Base-by-base conservation (phyloP, 257 asterid species). In the Plantago major region DNA sequence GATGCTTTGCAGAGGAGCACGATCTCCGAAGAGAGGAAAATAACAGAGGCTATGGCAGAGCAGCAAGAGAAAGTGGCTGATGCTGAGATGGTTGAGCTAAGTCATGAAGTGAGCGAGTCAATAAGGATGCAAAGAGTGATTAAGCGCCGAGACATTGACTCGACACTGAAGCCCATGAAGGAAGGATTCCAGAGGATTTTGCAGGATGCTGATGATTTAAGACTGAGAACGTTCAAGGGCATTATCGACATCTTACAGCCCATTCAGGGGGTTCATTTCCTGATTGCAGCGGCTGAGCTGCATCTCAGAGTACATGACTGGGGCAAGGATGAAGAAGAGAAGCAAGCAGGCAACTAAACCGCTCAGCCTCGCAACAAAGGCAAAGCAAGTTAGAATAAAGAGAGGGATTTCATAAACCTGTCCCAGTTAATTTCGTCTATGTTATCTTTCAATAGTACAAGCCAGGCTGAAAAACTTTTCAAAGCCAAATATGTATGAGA, bases 261-360 rank as follows among this genome's bases (percentile, higher is more conserved):
- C 13, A 42, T 44, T 9, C 87, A 85, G 72, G 80, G 73, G 12
- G 73, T 78, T 5, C 80, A 82, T 62, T 85, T 80, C 80, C 59
- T 85, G 81, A 78, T 85, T 54, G 84, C 89, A 9, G 94, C 85
- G 11, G 77, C 79, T 12, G 87, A 82, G 66, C 66, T 85, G 76
- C 83, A 78, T 10, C 63, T 80, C 68, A 76, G 78, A 64, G 14
- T 80, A 48, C 87, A 82, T 60, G 79, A 82, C 0, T 85, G 85
- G 94, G 87, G 87, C 10, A 67, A 40, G 52, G 63, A 63, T 55
- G 76, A 52, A 26, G 78, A 80, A 33, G 79, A 19, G 62, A 44
- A 1, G 42, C 55, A 60, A 9, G 62, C 55, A 9, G 37, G 12
- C 47, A 8, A 26, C 17, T 28, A 53, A 26, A 53, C 42, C 58